phyloP scores from a whole-genome alignment of 1,284 basidiomycete species.

The Trichosporon coremiiforme region DNA sequence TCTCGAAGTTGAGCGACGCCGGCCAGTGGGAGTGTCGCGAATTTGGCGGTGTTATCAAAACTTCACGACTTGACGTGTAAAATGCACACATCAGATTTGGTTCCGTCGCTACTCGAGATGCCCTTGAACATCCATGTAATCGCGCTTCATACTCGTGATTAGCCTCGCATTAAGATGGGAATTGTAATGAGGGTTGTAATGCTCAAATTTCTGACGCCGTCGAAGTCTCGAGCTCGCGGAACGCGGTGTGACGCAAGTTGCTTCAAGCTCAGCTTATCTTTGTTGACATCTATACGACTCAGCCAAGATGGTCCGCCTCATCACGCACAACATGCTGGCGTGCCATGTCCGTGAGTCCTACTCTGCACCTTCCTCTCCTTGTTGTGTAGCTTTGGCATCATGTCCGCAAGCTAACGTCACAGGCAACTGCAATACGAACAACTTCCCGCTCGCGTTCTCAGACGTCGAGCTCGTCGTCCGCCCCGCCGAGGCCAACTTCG shows the following conservation, averaged over 20 bases:
- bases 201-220: conserved; percentile 10
- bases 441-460: conserved; percentile 85
- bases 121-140: not conserved
- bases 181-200: not conserved
- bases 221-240: too few species aligned
- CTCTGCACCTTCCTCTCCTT: not conserved
- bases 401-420: not conserved
- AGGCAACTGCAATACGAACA: conserved; percentile 85
- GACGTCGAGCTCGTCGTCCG: conserved; percentile 80
- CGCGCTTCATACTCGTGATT: not conserved
- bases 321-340: conserved; percentile 95
- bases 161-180: not conserved
- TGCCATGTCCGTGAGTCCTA: conserved; percentile 73
- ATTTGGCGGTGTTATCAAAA: conserved; percentile 17
- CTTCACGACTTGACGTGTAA: not conserved
- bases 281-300: conserved; percentile 8
- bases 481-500: conserved; percentile 84
- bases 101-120: not conserved
- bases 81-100: not conserved
- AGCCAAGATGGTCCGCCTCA: conserved; percentile 78
- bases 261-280: not conserved
- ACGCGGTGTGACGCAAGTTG: not conserved
- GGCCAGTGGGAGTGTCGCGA: conserved; percentile 20
- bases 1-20: not conserved
- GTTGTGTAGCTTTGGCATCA: not conserved